Evolutionary conservation across 805 yeast species (phyloP).

Genomic region (Candida stauntonica): DNA sequence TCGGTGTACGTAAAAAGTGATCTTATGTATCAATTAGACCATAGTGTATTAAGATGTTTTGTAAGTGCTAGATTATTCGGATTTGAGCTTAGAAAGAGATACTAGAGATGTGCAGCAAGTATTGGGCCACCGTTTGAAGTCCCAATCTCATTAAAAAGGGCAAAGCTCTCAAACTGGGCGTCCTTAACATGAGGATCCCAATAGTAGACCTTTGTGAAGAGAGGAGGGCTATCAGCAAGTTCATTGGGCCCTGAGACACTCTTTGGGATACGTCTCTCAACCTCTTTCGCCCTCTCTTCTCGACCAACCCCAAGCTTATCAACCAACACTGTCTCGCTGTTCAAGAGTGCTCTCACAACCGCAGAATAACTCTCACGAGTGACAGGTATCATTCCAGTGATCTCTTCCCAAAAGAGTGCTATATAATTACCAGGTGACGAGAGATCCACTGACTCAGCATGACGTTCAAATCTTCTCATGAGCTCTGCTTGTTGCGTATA

Average conservation of each 20-base stretch:
- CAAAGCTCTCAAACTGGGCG: background rate
- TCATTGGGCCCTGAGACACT: too few species aligned
- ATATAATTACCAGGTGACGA: conserved; percentile 7
- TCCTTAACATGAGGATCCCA: background rate
- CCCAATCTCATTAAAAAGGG: too few species aligned
- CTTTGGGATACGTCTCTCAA: too few species aligned
- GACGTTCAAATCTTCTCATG: background rate
- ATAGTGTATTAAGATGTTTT: background rate
- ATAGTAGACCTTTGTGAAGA: conserved; percentile 5
- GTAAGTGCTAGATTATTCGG: background rate
- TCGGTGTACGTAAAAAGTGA: background rate
- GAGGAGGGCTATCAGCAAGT: conserved; percentile 8
- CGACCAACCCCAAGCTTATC: conserved; percentile 1
- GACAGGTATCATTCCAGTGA: conserved; percentile 6
- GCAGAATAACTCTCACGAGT: conserved; percentile 3
- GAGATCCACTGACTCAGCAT: background rate
- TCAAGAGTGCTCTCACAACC: background rate
- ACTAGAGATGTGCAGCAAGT: too few species aligned
- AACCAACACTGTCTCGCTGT: background rate
- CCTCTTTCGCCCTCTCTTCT: background rate
- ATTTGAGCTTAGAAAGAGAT: too few species aligned
- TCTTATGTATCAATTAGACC: background rate
- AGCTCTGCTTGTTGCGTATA: conserved; percentile 1
- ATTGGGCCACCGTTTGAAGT: too few species aligned
- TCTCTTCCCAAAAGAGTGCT: conserved; percentile 11